These are phyloP conservation scores for Thermothielavioides terrestris DNA, from an alignment of 495 filamentous ascomycete genomes.

Conservation along the genomic window DNA sequence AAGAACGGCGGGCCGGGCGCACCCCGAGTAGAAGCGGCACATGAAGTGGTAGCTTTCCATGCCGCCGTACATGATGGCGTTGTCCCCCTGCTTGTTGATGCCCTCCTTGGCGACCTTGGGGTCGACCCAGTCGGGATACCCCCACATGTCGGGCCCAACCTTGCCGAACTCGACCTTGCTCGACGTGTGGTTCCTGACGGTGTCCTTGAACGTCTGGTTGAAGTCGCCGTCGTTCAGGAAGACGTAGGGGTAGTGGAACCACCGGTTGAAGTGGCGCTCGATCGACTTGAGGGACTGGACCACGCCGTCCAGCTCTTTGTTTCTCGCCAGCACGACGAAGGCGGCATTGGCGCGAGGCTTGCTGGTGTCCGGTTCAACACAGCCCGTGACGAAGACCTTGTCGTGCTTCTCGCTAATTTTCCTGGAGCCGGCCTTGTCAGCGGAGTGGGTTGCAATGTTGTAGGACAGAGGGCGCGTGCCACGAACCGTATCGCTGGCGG, in stretches of 20 bases:
- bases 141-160: slow-evolving; percentile 88
- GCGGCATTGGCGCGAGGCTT: slow-evolving; percentile 73
- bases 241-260: slow-evolving; percentile 98
- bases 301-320: slow-evolving; percentile 94
- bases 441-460: too few species aligned
- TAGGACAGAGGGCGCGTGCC: too few species aligned
- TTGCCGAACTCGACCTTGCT: slow-evolving; percentile 84
- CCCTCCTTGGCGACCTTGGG: slow-evolving; percentile 88
- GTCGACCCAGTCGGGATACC: slow-evolving; percentile 95
- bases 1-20: slow-evolving; percentile 12
- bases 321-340: slow-evolving; percentile 91
- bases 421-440: slow-evolving; percentile 39
- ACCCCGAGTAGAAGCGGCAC: slow-evolving; percentile 99
- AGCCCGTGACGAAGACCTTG: slow-evolving; percentile 90
- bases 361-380: slow-evolving; percentile 61
- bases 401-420: slow-evolving; percentile 97
- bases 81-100: slow-evolving; percentile 90
- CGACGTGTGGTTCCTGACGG: slow-evolving; percentile 82
- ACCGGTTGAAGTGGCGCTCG: slow-evolving; percentile 97
- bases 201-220: slow-evolving; percentile 83
- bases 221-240: slow-evolving; percentile 98
- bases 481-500: slow-evolving; percentile 83
- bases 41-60: slow-evolving; percentile 99
- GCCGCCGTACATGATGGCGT: slow-evolving; percentile 98
- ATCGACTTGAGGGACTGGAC: slow-evolving; percentile 96